Conservation (phyloP, 176 grass and related monocot genomes). For the Phoenix dactylifera region DNA sequence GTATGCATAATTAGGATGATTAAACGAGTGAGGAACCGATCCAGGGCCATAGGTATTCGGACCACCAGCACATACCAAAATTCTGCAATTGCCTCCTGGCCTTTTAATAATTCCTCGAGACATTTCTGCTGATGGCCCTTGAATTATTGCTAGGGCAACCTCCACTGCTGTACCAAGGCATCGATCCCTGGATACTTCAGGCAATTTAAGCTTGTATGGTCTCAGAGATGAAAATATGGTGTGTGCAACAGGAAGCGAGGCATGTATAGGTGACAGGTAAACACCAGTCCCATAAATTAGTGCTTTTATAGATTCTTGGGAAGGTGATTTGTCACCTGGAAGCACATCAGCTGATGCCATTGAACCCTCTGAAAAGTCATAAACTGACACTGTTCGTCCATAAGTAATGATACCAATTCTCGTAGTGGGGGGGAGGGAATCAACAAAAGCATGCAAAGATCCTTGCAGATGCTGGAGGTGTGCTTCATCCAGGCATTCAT, state of each 20-base stretch:
- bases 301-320: slow-evolving; percentile 61
- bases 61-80: slow-evolving; percentile 74
- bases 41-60: slow-evolving; percentile 85
- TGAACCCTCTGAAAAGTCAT: slow-evolving; percentile 88
- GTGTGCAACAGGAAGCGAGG: slow-evolving; percentile 77
- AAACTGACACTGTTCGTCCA: slow-evolving; percentile 83
- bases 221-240: slow-evolving; percentile 89
- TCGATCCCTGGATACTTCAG: slow-evolving; percentile 77
- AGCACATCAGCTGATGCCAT: slow-evolving; percentile 70
- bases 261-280: slow-evolving; percentile 82
- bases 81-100: slow-evolving; percentile 90
- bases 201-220: slow-evolving; percentile 60
- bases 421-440: slow-evolving; percentile 55
- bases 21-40: slow-evolving; percentile 72
- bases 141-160: slow-evolving; percentile 78
- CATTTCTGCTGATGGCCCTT: slow-evolving; percentile 73
- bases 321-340: slow-evolving; percentile 76
- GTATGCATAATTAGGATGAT: slow-evolving; percentile 95
- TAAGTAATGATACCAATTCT: slow-evolving; percentile 90
- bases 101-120: slow-evolving; percentile 88
- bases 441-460: slow-evolving; percentile 93
- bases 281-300: slow-evolving; percentile 83
- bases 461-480: slow-evolving; percentile 94
- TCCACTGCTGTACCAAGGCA: slow-evolving; percentile 86
- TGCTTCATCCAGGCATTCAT: slow-evolving; percentile 82